Evolutionary conservation across 164 flowering plant genomes (phyloP), one percentile per base, ranked within the genome.

Genomic region (Vitis amurensis): DNA sequence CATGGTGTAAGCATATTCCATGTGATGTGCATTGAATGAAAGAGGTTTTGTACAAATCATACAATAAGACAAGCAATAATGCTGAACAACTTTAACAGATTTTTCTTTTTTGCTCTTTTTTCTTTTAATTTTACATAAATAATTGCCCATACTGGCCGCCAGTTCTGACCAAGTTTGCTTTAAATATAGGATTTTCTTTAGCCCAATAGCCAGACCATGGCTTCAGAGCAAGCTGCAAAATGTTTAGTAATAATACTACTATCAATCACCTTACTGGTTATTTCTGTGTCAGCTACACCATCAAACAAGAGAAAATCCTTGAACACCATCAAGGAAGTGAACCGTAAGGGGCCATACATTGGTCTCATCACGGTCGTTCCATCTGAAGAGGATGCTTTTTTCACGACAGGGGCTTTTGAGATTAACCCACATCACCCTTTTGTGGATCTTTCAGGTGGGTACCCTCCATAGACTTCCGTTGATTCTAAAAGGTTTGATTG

Each of bases 331-430:
- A 55, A 53, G 9, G 27, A 65, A 19, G 37, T 75, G 15, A 75
- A 79, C 52, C 29, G 15, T 3, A 37, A 70, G 27, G 79, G 79
- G 17, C 79, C 79, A 2, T 80, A 73, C 55, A 13, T 74, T 14
- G 83, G 80, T 57, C 76, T 76, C 13, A 61, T 80, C 27, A 71
- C 78, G 19, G 73, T 76, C 23, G 57, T 30, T 57, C 50, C 76
- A 16, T 64, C 75, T 2, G 78, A 80, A 68, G 83, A 80, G 55
- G 31, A 71, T 1, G 78, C 78, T 6, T 80, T 80, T 31, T 76
- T 74, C 15, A 62, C 70, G 10, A 61, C 69, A 2, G 68, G 68
- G 8, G 73, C 66, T 14, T 80, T 80, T 44, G 52, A 62, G 23
- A 75, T 73, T 47, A 47, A 74, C 47, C 59, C 63, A 2, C 68